Evolutionary conservation across 169 alveolate genomes (phyloP).

Genomic region (Plasmodium vinckei): DNA sequence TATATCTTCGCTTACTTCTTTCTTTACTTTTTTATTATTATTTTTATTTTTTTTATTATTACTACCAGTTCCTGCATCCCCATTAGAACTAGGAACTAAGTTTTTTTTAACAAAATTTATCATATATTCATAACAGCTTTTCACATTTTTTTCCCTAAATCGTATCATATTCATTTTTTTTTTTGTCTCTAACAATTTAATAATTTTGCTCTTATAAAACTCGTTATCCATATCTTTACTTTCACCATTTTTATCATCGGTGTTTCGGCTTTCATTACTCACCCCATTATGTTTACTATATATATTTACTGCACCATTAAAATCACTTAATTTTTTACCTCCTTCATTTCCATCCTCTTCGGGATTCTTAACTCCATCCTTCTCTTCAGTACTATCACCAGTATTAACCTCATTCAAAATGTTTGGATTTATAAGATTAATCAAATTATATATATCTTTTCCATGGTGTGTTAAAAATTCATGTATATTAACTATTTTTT

Average conservation of each 20-base stretch:
- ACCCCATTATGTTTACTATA: neutral
- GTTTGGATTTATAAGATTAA: slow-evolving; percentile 80
- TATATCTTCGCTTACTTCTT: slow-evolving; percentile 9
- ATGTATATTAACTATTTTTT: slow-evolving; percentile 77
- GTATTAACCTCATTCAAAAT: slow-evolving; percentile 14
- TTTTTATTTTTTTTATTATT: slow-evolving; percentile 1
- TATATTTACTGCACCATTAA: neutral
- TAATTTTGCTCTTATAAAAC: slow-evolving; percentile 19
- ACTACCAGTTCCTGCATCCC: slow-evolving; percentile 1
- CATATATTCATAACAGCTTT: slow-evolving; percentile 21
- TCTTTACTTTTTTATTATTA: slow-evolving; percentile 1
- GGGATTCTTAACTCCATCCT: neutral
- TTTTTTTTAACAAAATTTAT: slow-evolving; percentile 35
- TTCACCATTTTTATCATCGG: neutral
- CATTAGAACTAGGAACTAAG: slow-evolving; percentile 1
- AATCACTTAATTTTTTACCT: neutral
- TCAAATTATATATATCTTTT: slow-evolving; percentile 83
- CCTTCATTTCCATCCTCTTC: neutral
- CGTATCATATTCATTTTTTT: slow-evolving; percentile 28
- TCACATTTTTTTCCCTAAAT: slow-evolving; percentile 49
- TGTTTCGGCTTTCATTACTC: neutral
- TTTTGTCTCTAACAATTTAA: slow-evolving; percentile 16
- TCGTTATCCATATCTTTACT: neutral
- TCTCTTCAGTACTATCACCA: neutral
- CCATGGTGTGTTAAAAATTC: slow-evolving; percentile 75